A percentile compares a stretch with the other conserved stretches of the same genome.
These are phyloP conservation scores for Inga oerstediana DNA, from an alignment of 306 rosid genomes.

Conservation along the genomic window DNA sequence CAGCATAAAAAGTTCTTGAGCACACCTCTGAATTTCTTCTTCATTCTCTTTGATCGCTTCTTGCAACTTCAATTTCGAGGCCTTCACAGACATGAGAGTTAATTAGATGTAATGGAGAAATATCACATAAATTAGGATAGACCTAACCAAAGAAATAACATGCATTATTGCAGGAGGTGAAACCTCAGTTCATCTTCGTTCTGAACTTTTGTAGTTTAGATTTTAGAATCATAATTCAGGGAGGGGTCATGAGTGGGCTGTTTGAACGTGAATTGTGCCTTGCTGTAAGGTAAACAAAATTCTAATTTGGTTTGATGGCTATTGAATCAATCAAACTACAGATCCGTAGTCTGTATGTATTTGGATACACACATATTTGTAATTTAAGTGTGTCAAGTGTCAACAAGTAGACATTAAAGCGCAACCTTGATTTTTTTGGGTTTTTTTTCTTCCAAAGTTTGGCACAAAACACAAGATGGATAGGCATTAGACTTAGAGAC, in stretches of 20 bases:
- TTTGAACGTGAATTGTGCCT: neutral
- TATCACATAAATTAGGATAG: neutral
- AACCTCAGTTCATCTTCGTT: neutral
- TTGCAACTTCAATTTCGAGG: constrained; percentile 63
- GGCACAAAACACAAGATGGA: neutral
- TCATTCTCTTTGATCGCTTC: constrained; percentile 63
- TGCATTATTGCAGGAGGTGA: neutral
- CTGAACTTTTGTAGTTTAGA: neutral
- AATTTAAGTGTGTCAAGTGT: neutral
- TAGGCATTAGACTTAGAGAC: neutral
- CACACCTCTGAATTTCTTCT: constrained; percentile 57
- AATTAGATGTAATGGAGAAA: constrained; percentile 2
- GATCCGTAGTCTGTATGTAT: neutral
- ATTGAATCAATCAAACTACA: neutral
- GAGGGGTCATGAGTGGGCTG: neutral
- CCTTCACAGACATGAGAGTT: constrained; percentile 47
- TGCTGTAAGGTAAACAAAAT: neutral
- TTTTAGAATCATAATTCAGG: neutral
- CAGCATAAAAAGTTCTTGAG: constrained; percentile 55
- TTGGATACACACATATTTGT: neutral
- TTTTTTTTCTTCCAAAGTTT: neutral
- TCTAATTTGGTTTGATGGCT: neutral
- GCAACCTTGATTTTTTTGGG: neutral
- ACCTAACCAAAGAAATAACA: neutral
- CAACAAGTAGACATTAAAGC: neutral